phyloP scores from a whole-genome alignment of 306 rosid species.

The Inga leiocalycina region DNA sequence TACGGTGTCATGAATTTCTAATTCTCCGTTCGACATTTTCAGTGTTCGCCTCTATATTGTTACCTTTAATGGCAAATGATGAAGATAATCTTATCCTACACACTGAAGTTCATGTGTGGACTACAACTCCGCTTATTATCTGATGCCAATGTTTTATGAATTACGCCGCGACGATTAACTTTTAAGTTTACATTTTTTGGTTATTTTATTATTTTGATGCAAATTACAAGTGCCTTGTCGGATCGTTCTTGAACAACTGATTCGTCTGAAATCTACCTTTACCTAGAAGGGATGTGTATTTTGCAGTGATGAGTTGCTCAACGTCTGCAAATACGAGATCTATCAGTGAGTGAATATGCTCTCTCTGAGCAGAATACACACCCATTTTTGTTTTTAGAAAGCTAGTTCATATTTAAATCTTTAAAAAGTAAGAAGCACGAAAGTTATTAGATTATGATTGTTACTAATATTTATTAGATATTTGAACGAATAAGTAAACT shows the following conservation, averaged over 20 bases:
- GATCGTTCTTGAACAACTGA: neutral
- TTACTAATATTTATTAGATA: neutral
- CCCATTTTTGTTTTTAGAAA: neutral
- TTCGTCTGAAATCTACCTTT: neutral
- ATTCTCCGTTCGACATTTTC: neutral
- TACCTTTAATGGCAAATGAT: slow-evolving; percentile 36
- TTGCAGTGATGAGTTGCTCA: slow-evolving; percentile 44
- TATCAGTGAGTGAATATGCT: slow-evolving; percentile 46
- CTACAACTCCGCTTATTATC: slow-evolving; percentile 49
- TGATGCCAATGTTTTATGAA: slow-evolving; percentile 30
- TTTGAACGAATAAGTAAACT: neutral
- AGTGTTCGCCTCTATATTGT: too few species aligned
- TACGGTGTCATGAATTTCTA: neutral
- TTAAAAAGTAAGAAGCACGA: too few species aligned
- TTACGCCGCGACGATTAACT: neutral
- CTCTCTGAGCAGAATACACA: slow-evolving; percentile 43
- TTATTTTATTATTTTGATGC: neutral
- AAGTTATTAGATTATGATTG: neutral
- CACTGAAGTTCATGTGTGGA: slow-evolving; percentile 47
- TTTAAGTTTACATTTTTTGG: neutral
- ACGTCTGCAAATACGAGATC: slow-evolving; percentile 59
- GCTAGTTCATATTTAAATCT: too few species aligned
- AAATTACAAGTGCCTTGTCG: neutral
- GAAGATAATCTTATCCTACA: slow-evolving; percentile 43
- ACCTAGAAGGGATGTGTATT: neutral